These are phyloP conservation scores for Teratosphaeria zuluensis DNA, from an alignment of 2,329 filamentous ascomycete genomes.

Conservation along the genomic window DNA sequence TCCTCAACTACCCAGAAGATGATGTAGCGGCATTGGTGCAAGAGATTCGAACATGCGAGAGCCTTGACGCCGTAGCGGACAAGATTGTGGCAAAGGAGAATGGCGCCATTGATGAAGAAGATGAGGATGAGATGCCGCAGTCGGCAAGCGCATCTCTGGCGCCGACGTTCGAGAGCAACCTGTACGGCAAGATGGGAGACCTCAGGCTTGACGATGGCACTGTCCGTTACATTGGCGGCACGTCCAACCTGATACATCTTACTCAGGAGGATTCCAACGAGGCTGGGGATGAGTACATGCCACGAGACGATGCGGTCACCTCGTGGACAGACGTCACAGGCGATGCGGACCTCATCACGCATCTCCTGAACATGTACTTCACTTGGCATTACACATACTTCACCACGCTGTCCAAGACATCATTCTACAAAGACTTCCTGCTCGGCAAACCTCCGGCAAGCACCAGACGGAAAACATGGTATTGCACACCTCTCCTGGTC, in stretches of 20 bases:
- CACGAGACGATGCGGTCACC: conserved; percentile 59
- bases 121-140: conserved; percentile 29
- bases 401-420: conserved; percentile 72
- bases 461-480: conserved; percentile 48
- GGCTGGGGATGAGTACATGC: conserved; percentile 35
- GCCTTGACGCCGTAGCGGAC: conserved; percentile 54
- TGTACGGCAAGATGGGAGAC: conserved; percentile 90
- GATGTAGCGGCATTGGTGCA: conserved; percentile 73
- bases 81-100: conserved; percentile 46
- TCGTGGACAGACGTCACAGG: conserved; percentile 84
- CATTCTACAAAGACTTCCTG: conserved; percentile 81
- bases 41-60: conserved; percentile 80
- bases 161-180: conserved; percentile 58
- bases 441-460: conserved; percentile 52
- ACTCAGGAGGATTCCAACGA: conserved; percentile 37
- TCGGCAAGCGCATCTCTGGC: conserved; percentile 30
- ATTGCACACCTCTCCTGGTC: conserved; percentile 83
- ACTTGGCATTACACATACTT: conserved; percentile 97
- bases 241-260: conserved; percentile 82
- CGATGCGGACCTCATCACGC: conserved; percentile 67
- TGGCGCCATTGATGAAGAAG: conserved; percentile 34
- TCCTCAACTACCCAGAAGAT: conserved; percentile 82
- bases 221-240: conserved; percentile 85
- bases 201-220: conserved; percentile 78
- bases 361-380: conserved; percentile 96